phyloP scores from a whole-genome alignment of 306 rosid genomes.

The Glycine tomentella region DNA sequence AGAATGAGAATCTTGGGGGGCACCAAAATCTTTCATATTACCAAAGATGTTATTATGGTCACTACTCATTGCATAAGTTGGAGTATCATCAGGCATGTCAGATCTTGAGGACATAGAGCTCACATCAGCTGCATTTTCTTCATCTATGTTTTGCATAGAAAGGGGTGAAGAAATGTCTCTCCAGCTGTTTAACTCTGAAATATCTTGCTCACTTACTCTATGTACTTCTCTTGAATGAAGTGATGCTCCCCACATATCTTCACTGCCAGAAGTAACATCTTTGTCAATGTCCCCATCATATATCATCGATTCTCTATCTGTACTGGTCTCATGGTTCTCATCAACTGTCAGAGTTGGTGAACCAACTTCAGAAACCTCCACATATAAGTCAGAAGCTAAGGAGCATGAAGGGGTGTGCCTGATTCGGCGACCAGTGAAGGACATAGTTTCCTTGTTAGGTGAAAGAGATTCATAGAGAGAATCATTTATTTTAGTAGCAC shows the following conservation, averaged over 20 bases:
- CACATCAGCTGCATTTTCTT: slow-evolving; percentile 55
- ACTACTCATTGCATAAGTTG: slow-evolving; percentile 18
- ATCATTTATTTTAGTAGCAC: slow-evolving; percentile 49
- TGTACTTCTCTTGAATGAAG: slow-evolving; percentile 43
- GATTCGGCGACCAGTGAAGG: slow-evolving; percentile 22
- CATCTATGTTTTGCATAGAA: slow-evolving; percentile 44
- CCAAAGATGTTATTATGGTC: slow-evolving; percentile 42
- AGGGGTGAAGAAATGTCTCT: slow-evolving; percentile 45
- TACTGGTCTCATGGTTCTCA: slow-evolving; percentile 56
- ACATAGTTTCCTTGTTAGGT: slow-evolving; percentile 41
- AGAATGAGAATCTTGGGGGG: slow-evolving; percentile 45
- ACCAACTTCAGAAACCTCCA: slow-evolving; percentile 86
- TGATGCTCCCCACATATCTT: slow-evolving; percentile 63
- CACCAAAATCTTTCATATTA: slow-evolving; percentile 34
- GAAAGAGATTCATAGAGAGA: slow-evolving; percentile 60
- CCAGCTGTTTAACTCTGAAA: slow-evolving; percentile 39
- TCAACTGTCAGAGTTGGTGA: slow-evolving; percentile 70
- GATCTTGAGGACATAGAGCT: slow-evolving; percentile 51
- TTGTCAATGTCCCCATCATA: slow-evolving; percentile 69
- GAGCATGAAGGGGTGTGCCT: slow-evolving; percentile 65
- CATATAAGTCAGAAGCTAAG: slow-evolving; percentile 90
- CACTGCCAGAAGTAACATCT: slow-evolving; percentile 54
- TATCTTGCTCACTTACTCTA: slow-evolving; percentile 48
- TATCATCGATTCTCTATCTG: slow-evolving; percentile 65
- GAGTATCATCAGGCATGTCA: slow-evolving; percentile 48